Evolutionary conservation across 2,329 filamentous ascomycete genomes (phyloP), one percentile per base, ranked within the genome.

Genomic region (Herpotrichia juniperi): DNA sequence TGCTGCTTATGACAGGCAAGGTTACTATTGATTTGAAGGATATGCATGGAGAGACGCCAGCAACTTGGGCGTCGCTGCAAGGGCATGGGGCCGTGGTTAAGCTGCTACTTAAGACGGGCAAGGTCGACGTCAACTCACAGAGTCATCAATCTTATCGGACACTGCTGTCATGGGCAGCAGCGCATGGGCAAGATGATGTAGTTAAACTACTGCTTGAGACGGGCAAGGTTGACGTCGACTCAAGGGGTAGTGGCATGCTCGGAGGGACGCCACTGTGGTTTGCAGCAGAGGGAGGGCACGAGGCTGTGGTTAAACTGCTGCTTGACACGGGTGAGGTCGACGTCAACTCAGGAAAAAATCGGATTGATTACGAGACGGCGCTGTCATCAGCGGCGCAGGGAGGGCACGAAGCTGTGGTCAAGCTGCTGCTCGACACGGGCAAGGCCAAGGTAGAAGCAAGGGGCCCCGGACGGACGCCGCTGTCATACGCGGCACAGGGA

Each of bases 291-390:
- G 24, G 37, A 12, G 51, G 51, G 11, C 42, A 53, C 39, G 7
- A 39, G 25, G 48, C 31, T n/a, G n/a, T n/a, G n/a, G n/a, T n/a
- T n/a, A n/a, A n/a, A n/a, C n/a, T n/a, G n/a, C n/a, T n/a, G n/a
- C n/a, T n/a, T n/a, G n/a, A n/a, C n/a, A n/a, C 16, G 28, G 46
- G 53, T 3, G 30, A 50, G 26, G 49, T 34, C 17, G 22, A 57
- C 14, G 30, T 54, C 16, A 11, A 59, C n/a, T n/a, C n/a, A 3
- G 22, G 19, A 30, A 46, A 30, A 40, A 22, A 42, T 5, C 17
- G 39, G 14, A 21, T 22, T 19, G 22, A 19, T 11, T 22, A 10
- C n/a, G n/a, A n/a, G 39, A 4, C 39, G 12, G n/a, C 39, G 39
- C 39, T 42, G 39, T 2, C 2, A 2, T n/a, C 10, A 16, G 39